Evolutionary conservation across 306 rosid genomes (phyloP).

Genomic region (Astragalus membranaceus): DNA sequence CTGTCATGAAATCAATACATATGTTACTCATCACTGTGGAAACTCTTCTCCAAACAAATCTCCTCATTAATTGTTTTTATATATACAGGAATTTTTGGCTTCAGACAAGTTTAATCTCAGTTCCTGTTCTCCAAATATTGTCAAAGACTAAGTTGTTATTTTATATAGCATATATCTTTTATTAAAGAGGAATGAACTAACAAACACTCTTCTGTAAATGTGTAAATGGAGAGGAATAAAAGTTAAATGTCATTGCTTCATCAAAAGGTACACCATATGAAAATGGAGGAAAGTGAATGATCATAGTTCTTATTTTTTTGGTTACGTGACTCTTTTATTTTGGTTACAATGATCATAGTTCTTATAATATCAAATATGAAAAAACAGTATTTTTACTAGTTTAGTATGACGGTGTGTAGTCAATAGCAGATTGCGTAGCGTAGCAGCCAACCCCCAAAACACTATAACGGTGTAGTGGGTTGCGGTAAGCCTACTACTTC

Average conservation of each 20-base stretch:
- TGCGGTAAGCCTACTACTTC: no score
- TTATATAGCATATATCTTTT: neutral
- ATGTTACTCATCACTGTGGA: conserved; percentile 12
- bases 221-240: neutral
- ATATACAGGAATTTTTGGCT: neutral
- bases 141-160: neutral
- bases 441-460: no score
- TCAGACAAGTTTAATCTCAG: neutral
- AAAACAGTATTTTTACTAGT: neutral
- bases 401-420: neutral
- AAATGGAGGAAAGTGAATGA: neutral
- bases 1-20: conserved; percentile 28
- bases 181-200: neutral
- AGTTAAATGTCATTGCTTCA: neutral
- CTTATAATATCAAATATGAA: neutral
- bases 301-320: no score
- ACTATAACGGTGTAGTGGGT: no score
- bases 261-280: neutral
- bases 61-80: neutral
- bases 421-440: no score
- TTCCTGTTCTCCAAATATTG: neutral
- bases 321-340: no score
- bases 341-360: no score
- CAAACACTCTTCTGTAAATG: neutral
- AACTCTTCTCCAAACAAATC: neutral